Evolutionary conservation across 1,139 yeast genomes (phyloP), one percentile per base, ranked within the genome.

Genomic region (Nakaseomyces sp.): DNA sequence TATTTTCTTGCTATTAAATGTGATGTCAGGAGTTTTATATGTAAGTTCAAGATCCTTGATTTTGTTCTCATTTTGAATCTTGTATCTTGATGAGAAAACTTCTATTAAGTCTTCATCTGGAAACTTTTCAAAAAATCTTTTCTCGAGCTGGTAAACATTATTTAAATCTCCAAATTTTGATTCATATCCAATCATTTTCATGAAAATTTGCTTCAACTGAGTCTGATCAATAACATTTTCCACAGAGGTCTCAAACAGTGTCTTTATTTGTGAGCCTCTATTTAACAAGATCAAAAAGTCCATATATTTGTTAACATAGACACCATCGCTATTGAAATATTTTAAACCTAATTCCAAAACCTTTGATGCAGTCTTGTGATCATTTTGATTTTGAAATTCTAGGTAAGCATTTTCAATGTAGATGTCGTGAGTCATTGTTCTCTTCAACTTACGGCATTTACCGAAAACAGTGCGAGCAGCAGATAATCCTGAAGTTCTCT

Each of bases 321-420:
- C 75, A 3, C 85, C 82, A 51, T 77, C 73, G 18, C 44, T 58
- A 16, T 70, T 60, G 57, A 75, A 82, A 47, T 74, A 65, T 59
- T 79, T 83, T 67, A 83, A 67, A 1, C 95, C 97, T 41, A 87
- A 66, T 51, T 85, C 94, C 62, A 87, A 82, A 32, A 89, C 81
- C 58, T 81, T 81, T 43, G 76, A 69, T 0, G 96, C 91, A 35
- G 84, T 79, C 44, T 78, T 81, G 42, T 74, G 70, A 50, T 82
- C 76, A 39, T 65, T 65, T 48, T 66, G 69, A 37, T 81, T 75
- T 55, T 79, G 80, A 55, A 77, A 80, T 60, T 91, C 98, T 70
- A 89, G 72, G 58, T 79, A 71, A 0, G 96, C 95, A 54, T 86
- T 82, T 44, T 86, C 93, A 22, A 81, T 80, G 61, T 75, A 91